phyloP scores from a whole-genome alignment of 306 rosid genomes.

The Benincasa hispida region DNA sequence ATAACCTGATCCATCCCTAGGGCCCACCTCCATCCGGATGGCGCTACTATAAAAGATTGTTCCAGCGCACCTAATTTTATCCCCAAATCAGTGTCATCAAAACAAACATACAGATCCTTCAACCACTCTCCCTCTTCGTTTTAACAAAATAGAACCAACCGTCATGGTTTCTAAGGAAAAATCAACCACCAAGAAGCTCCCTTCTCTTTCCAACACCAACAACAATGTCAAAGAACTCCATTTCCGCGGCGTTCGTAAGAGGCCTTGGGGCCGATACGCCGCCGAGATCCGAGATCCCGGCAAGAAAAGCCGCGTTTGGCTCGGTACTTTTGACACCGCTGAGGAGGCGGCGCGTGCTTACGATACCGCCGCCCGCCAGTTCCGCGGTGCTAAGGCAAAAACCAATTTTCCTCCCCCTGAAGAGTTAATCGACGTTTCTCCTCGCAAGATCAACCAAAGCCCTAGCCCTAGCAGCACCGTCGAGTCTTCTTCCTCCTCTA shows the following conservation, averaged over 20 bases:
- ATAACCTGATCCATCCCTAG: background rate
- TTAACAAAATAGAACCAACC: background rate
- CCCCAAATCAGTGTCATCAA: background rate
- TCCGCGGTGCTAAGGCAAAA: constrained; percentile 16
- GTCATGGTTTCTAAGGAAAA: constrained; percentile 10
- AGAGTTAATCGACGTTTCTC: background rate
- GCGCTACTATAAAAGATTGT: background rate
- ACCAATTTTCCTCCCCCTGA: constrained; percentile 8
- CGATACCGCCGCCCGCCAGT: constrained; percentile 12
- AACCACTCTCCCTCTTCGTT: background rate
- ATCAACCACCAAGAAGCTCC: background rate
- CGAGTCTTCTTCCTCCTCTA: constrained; percentile 19
- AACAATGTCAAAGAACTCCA: constrained; percentile 6
- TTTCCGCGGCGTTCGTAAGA: constrained; percentile 16
- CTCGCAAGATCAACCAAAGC: background rate
- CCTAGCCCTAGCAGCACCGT: constrained; percentile 9
- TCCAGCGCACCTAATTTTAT: background rate
- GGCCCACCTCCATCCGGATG: background rate
- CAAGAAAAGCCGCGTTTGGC: constrained; percentile 21
- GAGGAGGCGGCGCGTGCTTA: constrained; percentile 19
- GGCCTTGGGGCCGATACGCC: constrained; percentile 23
- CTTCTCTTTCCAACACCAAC: background rate
- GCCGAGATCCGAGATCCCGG: constrained; percentile 21
- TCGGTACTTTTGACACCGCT: constrained; percentile 15
- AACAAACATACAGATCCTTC: background rate